A percentile compares a stretch with the other conserved stretches of the same genome.
Conservation (phyloP, 805 yeast genomes). For the Candida corydali region DNA sequence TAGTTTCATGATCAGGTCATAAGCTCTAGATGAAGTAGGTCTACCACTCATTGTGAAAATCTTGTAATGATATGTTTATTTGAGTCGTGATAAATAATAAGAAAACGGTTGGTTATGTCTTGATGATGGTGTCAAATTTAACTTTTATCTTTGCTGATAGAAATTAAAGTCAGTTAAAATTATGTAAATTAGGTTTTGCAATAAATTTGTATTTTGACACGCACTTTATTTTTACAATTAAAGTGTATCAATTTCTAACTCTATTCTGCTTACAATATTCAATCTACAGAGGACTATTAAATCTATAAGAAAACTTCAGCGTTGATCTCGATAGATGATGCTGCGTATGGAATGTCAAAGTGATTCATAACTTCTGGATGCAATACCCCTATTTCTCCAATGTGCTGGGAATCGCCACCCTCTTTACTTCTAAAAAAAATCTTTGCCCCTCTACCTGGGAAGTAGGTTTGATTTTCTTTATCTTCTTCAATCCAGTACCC, state of each 20-base stretch:
- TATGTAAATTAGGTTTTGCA: not conserved
- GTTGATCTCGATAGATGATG: conserved; percentile 85
- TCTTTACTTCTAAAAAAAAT: conserved; percentile 66
- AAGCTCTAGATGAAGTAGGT: conserved; percentile 60
- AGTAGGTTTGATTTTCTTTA: conserved; percentile 63
- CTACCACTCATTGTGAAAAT: conserved; percentile 56
- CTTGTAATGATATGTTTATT: no score
- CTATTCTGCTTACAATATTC: not conserved
- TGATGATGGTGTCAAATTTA: no score
- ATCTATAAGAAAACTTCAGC: conserved; percentile 76
- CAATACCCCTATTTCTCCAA: conserved; percentile 89
- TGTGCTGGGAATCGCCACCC: conserved; percentile 50
- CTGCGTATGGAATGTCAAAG: conserved; percentile 92
- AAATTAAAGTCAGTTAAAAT: conserved; percentile 4
- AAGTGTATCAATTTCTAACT: no score
- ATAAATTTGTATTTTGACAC: not conserved
- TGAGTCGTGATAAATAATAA: no score
- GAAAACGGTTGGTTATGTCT: no score
- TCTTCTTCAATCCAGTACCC: conserved; percentile 87
- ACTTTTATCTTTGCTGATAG: not conserved
- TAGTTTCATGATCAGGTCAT: conserved; percentile 88
- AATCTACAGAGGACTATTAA: not conserved
- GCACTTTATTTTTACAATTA: no score
- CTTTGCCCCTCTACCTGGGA: conserved; percentile 97
- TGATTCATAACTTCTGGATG: conserved; percentile 89